These are phyloP conservation scores for Quercus phellos DNA, from an alignment of 331 rosid species.

Conservation along the genomic window DNA sequence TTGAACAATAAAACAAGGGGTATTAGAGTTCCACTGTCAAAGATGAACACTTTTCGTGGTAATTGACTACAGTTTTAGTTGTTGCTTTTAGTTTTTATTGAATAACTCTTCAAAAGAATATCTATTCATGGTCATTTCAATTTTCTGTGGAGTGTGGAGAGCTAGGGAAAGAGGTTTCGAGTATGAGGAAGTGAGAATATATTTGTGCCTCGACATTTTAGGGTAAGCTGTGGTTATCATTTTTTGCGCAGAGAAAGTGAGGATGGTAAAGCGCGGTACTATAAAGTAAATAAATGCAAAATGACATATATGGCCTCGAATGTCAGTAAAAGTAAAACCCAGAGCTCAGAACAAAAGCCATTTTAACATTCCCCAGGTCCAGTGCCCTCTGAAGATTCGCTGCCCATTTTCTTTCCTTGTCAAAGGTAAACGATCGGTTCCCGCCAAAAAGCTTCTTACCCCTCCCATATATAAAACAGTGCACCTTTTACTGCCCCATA, in stretches of 20 bases:
- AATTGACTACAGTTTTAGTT: not conserved
- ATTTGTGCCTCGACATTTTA: not conserved
- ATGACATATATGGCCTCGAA: constrained; percentile 30
- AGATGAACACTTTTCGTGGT: not conserved
- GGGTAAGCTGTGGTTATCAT: not conserved
- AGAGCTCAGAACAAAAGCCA: constrained; percentile 31
- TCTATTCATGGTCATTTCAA: not conserved
- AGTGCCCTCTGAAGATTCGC: constrained; percentile 33
- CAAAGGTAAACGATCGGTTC: constrained; percentile 33
- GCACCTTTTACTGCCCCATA: constrained; percentile 15
- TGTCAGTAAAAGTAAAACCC: constrained; percentile 36
- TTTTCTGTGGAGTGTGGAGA: not conserved
- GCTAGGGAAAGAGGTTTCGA: not conserved
- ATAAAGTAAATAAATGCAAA: not conserved
- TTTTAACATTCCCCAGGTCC: constrained; percentile 45
- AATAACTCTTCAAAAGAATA: not conserved
- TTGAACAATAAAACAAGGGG: not conserved
- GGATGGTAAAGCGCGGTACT: not conserved
- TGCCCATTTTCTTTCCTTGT: constrained; percentile 15
- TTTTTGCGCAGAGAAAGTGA: not conserved
- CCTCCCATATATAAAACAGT: constrained; percentile 17
- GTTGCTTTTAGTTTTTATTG: not conserved
- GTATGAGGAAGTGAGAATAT: not conserved
- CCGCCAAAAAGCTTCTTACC: constrained; percentile 47
- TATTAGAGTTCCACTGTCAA: not conserved